Base-by-base conservation (phyloP, 1,284 basidiomycete genomes). In the Ceratobasidium sp. region DNA sequence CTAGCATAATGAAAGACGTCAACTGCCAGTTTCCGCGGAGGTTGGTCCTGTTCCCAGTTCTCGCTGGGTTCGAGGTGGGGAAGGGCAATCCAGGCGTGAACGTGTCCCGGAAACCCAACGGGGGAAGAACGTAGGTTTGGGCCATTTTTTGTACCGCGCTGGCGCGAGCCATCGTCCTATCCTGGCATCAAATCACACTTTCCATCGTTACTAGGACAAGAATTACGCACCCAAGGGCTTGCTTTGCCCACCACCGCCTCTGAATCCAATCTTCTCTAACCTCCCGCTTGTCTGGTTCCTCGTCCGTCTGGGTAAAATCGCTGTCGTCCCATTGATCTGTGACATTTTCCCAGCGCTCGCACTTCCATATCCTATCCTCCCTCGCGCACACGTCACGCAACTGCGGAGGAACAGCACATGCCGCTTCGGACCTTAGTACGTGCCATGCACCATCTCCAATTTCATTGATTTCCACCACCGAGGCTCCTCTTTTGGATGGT, bases 51-150 rank as follows among this genome's bases (percentile, higher is more conserved):
- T 31, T 29, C 25, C 60, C 34, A 5, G 43, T 47, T 27, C 34
- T 34, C 22, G 29, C 13, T 22, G 29, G 31, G 12, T 29, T 47
- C 31, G 60, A 47, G 27, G 52, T 64, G 29, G 32, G 79, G 78
- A 3, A 79, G 77, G 13, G 78, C 75, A 49, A 87, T 79, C 69
- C 83, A 79, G 12, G 79, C 84, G 38, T 86, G 74, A 10, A 89
- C 86, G 55, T 80, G 80, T 17, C 77, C 76, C 2, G 86, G 88
- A 67, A 85, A 87, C 73, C 85, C 82, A 22, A 87, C 77, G n/a
- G 13, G 2, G 42, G 38, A 1, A 22, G 50, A 0, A 3, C 8
- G 17, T 54, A 67, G 3, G 54, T n/a, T 40, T 40, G 7, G 7
- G 38, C 38, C 38, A 40, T 8, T 40, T 7, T 40, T 40, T 40